Percentiles rank a stretch among this genome's conserved stretches.
Conservation (phyloP, 2,329 filamentous ascomycete genomes). For the Fusarium temperatum region DNA sequence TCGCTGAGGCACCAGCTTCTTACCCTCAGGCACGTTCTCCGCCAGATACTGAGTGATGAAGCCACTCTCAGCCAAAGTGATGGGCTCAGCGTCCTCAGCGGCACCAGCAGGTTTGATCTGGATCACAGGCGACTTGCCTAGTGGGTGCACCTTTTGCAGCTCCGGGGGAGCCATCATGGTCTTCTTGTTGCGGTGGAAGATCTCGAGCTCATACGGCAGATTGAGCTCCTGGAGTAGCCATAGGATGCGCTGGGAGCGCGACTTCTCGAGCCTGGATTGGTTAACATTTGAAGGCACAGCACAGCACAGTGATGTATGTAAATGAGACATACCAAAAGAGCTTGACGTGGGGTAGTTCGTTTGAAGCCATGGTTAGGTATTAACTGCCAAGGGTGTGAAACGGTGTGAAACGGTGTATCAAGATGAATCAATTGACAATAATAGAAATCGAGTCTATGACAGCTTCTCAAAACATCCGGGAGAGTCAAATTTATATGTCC, state of each 20-base stretch:
- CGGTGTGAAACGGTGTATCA: neutral
- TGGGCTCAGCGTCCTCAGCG: constrained; percentile 48
- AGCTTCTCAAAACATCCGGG: neutral
- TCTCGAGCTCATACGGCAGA: constrained; percentile 80
- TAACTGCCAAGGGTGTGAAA: neutral
- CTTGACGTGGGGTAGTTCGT: constrained; percentile 62
- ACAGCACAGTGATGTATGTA: neutral
- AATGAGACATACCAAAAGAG: constrained; percentile 66
- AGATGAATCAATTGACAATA: neutral
- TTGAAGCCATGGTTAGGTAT: constrained; percentile 36
- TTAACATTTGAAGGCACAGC: neutral
- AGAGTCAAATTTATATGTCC: constrained; percentile 6
- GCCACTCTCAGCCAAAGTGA: constrained; percentile 82
- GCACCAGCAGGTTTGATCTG: constrained; percentile 62
- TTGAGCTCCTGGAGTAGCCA: constrained; percentile 88
- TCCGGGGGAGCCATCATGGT: constrained; percentile 77
- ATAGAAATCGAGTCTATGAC: neutral
- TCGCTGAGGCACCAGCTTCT: constrained; percentile 59
- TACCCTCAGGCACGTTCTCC: constrained; percentile 65
- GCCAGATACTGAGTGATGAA: constrained; percentile 84
- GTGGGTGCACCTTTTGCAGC: constrained; percentile 79
- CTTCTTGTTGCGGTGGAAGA: constrained; percentile 73
- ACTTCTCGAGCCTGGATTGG: constrained; percentile 77
- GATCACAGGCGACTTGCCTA: constrained; percentile 88
- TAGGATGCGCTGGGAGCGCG: constrained; percentile 82